Percentiles rank a stretch among this genome's conserved stretches.
Evolutionary conservation across 1,284 basidiomycete species (phyloP).

Genomic region (Sporisorium iseilematis-ciliati): DNA sequence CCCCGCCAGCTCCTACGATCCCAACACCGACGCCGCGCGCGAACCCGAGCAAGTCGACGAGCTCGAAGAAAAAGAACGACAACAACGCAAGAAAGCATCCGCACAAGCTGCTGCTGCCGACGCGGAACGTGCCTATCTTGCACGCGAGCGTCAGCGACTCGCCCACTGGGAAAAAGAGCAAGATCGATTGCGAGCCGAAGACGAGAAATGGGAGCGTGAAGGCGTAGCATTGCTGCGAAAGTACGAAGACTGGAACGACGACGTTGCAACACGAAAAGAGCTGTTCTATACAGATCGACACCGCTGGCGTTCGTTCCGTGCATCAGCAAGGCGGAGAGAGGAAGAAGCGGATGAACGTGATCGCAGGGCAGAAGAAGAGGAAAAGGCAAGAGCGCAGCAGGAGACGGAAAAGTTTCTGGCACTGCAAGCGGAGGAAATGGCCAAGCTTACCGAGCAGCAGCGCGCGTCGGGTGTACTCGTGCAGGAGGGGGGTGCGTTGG

Average conservation of each 20-base stretch:
- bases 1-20: slow-evolving; percentile 23
- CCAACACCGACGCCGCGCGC: slow-evolving; percentile 25
- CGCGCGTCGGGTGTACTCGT: slow-evolving; percentile 59
- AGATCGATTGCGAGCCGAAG: slow-evolving; percentile 31
- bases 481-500: slow-evolving; percentile 40
- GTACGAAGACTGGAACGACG: slow-evolving; percentile 51
- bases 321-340: slow-evolving; percentile 43
- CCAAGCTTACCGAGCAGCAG: slow-evolving; percentile 55
- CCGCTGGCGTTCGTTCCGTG: slow-evolving; percentile 60
- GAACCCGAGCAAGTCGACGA: slow-evolving; percentile 58
- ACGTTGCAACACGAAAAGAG: slow-evolving; percentile 33
- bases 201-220: slow-evolving; percentile 36
- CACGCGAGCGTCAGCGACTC: slow-evolving; percentile 51
- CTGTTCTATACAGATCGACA: slow-evolving; percentile 58
- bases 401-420: slow-evolving; percentile 64
- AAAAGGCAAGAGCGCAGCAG: slow-evolving; percentile 39
- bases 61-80: slow-evolving; percentile 34
- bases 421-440: slow-evolving; percentile 64
- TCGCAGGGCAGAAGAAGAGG: slow-evolving; percentile 36
- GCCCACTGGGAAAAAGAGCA: slow-evolving; percentile 58
- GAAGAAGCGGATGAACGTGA: slow-evolving; percentile 56
- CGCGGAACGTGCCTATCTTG: slow-evolving; percentile 45
- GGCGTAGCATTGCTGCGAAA: slow-evolving; percentile 19
- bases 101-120: slow-evolving; percentile 46
- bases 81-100: slow-evolving; percentile 41